Conservation (phyloP, 2,329 filamentous ascomycete species). For the Alternaria postmessia region DNA sequence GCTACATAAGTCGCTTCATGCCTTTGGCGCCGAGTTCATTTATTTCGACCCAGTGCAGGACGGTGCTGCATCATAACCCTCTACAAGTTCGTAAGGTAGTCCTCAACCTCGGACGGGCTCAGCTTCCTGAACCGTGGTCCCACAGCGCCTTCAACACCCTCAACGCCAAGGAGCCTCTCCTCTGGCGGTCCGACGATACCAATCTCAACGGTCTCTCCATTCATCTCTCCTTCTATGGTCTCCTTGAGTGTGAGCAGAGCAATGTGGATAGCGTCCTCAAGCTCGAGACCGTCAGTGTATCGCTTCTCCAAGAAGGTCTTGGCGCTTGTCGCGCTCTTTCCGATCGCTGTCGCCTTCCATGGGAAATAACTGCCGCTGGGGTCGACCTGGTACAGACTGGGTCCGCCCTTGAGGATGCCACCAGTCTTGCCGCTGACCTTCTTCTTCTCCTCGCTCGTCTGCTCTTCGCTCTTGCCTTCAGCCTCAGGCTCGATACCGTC, state of each 20-base stretch:
- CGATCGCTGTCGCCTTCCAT: slow-evolving; percentile 99
- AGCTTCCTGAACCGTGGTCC: slow-evolving; percentile 93
- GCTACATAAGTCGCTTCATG: slow-evolving; percentile 30
- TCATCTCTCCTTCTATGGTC: slow-evolving; percentile 99
- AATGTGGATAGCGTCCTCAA: slow-evolving; percentile 98
- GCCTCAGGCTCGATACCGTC: slow-evolving; percentile 91
- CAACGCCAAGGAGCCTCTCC: slow-evolving; percentile 88
- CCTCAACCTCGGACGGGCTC: slow-evolving; percentile 97
- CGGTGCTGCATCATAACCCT: slow-evolving; percentile 7
- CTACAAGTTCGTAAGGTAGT: slow-evolving; percentile 98
- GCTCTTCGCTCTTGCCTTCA: slow-evolving; percentile 65
- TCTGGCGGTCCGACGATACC: slow-evolving; percentile 96
- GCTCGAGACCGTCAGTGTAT: slow-evolving; percentile 95
- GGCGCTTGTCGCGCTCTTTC: slow-evolving; percentile 96
- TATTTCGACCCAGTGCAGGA: neutral
- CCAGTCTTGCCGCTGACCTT: slow-evolving; percentile 88
- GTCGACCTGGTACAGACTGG: slow-evolving; percentile 98
- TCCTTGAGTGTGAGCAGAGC: slow-evolving; percentile 97
- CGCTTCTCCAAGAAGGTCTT: slow-evolving; percentile 99
- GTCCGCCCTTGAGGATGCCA: slow-evolving; percentile 92
- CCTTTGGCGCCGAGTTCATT: slow-evolving; percentile 11
- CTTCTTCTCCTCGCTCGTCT: slow-evolving; percentile 68
- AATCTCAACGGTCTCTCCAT: slow-evolving; percentile 97
- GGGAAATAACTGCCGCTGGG: slow-evolving; percentile 99
- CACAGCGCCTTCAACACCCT: slow-evolving; percentile 83